Evolutionary conservation across 108 stramenopile species (phyloP).

Genomic region (Cylindrotheca closterium): DNA sequence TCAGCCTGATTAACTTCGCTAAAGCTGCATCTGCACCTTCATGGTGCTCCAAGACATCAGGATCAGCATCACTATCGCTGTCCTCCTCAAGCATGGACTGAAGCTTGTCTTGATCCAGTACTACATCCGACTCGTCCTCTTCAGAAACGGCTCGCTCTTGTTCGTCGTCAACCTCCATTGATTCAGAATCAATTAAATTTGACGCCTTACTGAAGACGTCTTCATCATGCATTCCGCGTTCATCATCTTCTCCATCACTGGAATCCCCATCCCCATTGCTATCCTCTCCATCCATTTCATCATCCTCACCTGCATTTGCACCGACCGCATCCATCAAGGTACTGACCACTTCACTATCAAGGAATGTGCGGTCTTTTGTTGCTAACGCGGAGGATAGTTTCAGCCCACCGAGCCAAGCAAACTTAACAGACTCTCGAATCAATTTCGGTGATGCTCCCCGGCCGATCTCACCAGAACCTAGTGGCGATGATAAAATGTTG

Average conservation of each 20-base stretch:
- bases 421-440: constrained; percentile 67
- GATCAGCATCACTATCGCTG: constrained; percentile 67
- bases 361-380: constrained; percentile 26
- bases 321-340: constrained; percentile 66
- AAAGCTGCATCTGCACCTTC: constrained; percentile 86
- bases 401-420: constrained; percentile 66
- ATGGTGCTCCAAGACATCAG: constrained; percentile 75
- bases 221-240: constrained; percentile 27
- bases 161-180: constrained; percentile 25
- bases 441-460: constrained; percentile 70
- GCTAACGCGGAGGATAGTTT: constrained; percentile 19
- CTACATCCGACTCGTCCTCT: constrained; percentile 57
- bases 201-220: constrained; percentile 23
- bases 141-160: constrained; percentile 32
- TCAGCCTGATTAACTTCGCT: constrained; percentile 78
- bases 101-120: constrained; percentile 59
- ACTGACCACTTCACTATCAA: constrained; percentile 55
- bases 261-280: constrained; percentile 47
- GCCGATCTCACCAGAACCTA: constrained; percentile 56
- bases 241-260: constrained; percentile 19
- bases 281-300: constrained; percentile 30
- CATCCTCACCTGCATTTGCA: constrained; percentile 11
- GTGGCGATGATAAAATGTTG: constrained; percentile 64
- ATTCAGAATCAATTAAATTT: constrained; percentile 25
- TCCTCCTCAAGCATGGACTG: constrained; percentile 76